phyloP scores from a whole-genome alignment of 345 rosid genomes.

The Lumnitzera littorea region DNA sequence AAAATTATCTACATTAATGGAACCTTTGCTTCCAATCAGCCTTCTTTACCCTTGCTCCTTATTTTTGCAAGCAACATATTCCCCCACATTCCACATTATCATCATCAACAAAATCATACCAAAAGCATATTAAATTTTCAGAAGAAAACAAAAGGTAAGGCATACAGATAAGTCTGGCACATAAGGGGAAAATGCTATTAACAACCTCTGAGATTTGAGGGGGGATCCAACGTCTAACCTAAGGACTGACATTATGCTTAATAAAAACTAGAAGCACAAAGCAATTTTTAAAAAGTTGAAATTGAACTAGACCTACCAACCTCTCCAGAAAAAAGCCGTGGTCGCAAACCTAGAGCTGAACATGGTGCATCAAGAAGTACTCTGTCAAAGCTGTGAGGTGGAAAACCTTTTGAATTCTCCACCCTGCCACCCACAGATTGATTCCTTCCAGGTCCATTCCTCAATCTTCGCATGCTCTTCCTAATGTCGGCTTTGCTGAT shows the following conservation, averaged over 20 bases:
- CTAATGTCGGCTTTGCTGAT: constrained; percentile 61
- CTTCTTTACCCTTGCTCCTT: background rate
- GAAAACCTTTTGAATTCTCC: constrained; percentile 75
- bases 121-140: no score
- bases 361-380: constrained; percentile 99
- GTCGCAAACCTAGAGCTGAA: constrained; percentile 97
- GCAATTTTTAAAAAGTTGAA: background rate
- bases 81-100: no score
- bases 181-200: no score
- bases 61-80: no score
- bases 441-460: constrained; percentile 91
- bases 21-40: background rate
- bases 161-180: no score
- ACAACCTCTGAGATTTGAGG: no score
- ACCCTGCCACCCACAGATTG: constrained; percentile 68
- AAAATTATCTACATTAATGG: background rate
- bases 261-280: background rate
- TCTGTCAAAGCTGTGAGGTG: constrained; percentile 79
- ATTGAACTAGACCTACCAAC: constrained; percentile 25
- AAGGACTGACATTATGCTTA: background rate
- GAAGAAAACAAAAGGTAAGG: no score
- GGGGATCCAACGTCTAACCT: no score
- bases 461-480: constrained; percentile 65
- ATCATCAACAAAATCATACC: no score
- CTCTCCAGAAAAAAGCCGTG: constrained; percentile 83